These are phyloP conservation scores for Boletus tylopilopsis DNA, from an alignment of 768 basidiomycete genomes.

Conservation along the genomic window DNA sequence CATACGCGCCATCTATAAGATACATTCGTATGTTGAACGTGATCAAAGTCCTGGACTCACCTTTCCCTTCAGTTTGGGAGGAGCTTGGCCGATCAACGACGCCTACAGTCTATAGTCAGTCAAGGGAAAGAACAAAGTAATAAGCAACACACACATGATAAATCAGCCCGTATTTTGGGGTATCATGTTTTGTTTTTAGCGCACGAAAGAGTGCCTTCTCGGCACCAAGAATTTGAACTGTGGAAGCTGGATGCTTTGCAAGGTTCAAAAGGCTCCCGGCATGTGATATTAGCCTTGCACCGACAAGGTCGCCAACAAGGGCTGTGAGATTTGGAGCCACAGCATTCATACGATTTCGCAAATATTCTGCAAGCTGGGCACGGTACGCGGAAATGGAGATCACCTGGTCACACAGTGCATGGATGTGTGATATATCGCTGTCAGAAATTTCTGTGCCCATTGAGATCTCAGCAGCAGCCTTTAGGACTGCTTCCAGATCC, in stretches of 20 bases:
- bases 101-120: slow-evolving; percentile 46
- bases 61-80: slow-evolving; percentile 97
- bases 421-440: slow-evolving; percentile 93
- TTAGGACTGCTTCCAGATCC: slow-evolving; percentile 92
- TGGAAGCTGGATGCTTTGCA: slow-evolving; percentile 76
- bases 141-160: slow-evolving; percentile 71
- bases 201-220: slow-evolving; percentile 78
- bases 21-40: background rate
- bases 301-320: slow-evolving; percentile 73
- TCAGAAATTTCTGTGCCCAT: slow-evolving; percentile 99
- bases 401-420: slow-evolving; percentile 96
- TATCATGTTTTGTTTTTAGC: slow-evolving; percentile 85
- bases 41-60: slow-evolving; percentile 33
- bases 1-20: slow-evolving; percentile 92
- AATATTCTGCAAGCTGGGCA: slow-evolving; percentile 91
- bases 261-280: slow-evolving; percentile 68
- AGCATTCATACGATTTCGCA: slow-evolving; percentile 96
- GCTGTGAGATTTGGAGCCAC: slow-evolving; percentile 96
- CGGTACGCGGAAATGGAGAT: slow-evolving; percentile 96
- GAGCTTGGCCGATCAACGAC: slow-evolving; percentile 94
- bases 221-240: slow-evolving; percentile 72
- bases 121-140: background rate
- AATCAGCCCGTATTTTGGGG: slow-evolving; percentile 98
- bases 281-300: slow-evolving; percentile 71
- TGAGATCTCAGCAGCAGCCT: slow-evolving; percentile 94